These are phyloP conservation scores for Eucalyptus erythrocorys DNA, from an alignment of 345 rosid genomes.

Conservation along the genomic window DNA sequence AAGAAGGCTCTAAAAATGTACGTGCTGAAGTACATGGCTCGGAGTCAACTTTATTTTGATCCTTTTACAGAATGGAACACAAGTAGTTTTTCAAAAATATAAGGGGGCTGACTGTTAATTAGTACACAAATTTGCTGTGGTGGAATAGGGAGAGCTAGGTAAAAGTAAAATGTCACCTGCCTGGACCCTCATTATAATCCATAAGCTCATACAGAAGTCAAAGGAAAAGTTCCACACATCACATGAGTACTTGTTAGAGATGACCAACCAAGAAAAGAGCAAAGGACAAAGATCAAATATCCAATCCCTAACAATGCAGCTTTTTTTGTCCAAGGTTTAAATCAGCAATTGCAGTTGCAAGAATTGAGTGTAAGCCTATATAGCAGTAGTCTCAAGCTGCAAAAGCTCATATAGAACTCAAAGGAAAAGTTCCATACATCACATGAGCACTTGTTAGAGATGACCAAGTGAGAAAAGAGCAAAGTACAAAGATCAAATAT, in stretches of 20 bases:
- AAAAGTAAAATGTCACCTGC: neutral
- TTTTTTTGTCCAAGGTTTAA: neutral
- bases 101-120: neutral
- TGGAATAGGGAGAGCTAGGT: neutral
- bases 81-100: neutral
- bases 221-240: neutral
- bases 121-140: neutral
- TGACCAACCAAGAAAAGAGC: neutral
- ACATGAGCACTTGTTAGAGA: neutral
- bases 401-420: neutral
- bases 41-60: neutral
- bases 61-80: neutral
- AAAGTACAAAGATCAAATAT: neutral
- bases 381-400: neutral
- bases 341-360: neutral
- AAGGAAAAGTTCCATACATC: neutral
- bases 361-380: neutral
- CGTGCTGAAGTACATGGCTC: neutral
- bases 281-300: neutral
- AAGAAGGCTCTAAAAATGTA: neutral
- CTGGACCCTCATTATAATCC: neutral
- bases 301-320: neutral
- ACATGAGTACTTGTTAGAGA: neutral
- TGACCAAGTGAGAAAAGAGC: neutral
- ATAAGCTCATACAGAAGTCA: neutral